phyloP scores from a whole-genome alignment of 1,284 basidiomycete species.

The Crucibulum cyathiforme region DNA sequence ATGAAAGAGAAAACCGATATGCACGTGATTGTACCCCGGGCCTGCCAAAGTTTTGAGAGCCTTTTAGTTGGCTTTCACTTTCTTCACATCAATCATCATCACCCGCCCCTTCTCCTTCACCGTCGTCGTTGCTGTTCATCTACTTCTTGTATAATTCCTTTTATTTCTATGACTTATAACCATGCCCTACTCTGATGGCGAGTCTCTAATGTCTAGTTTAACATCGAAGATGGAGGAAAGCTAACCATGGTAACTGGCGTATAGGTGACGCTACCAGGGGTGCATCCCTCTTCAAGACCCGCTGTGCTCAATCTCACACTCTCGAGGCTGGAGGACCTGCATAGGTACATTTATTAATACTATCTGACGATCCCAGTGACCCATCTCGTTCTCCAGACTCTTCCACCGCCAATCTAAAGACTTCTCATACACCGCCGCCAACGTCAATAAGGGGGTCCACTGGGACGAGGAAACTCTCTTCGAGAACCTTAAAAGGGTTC shows the following conservation, averaged over 20 bases:
- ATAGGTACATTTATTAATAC: conserved; percentile 69
- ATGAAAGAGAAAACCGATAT: too few species aligned
- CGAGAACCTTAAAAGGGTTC: conserved; percentile 94
- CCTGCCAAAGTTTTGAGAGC: too few species aligned
- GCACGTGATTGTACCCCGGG: too few species aligned
- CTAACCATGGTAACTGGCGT: neutral
- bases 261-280: conserved; percentile 89
- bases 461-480: conserved; percentile 88
- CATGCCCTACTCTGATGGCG: too few species aligned
- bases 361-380: conserved; percentile 1
- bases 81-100: too few species aligned
- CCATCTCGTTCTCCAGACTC: conserved; percentile 44
- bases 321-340: conserved; percentile 83
- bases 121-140: too few species aligned
- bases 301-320: conserved; percentile 98
- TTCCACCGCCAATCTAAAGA: conserved; percentile 87
- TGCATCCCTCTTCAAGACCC: conserved; percentile 93
- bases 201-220: too few species aligned
- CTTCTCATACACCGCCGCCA: conserved; percentile 94
- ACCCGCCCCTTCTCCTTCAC: too few species aligned
- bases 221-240: too few species aligned
- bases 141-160: too few species aligned
- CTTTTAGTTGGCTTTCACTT: too few species aligned
- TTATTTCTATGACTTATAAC: too few species aligned
- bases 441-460: conserved; percentile 87